A percentile compares a stretch with the other conserved stretches of the same genome.
These are phyloP conservation scores for Begonia masoniana DNA, from an alignment of 306 rosid genomes.

Conservation along the genomic window DNA sequence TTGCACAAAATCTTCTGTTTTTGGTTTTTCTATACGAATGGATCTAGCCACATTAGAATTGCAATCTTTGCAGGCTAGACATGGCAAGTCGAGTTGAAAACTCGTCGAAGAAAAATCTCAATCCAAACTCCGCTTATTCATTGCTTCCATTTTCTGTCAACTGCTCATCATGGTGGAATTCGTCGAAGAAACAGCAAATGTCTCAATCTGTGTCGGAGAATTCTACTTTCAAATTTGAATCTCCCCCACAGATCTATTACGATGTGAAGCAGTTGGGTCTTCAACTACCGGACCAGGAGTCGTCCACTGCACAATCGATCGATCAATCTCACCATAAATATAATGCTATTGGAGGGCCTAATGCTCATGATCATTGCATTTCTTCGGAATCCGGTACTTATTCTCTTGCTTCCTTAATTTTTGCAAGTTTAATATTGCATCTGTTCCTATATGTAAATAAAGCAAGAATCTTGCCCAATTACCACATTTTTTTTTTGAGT, in stretches of 20 bases:
- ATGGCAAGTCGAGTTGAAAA: slow-evolving; percentile 12
- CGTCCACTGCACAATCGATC: slow-evolving; percentile 11
- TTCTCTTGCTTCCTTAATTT: background rate
- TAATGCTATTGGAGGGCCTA: slow-evolving; percentile 13
- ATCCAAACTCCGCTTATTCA: slow-evolving; percentile 6
- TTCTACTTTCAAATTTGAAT: slow-evolving; percentile 7
- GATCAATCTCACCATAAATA: slow-evolving; percentile 15
- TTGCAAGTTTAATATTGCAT: no score
- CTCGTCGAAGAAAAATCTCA: slow-evolving; percentile 6
- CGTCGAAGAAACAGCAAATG: slow-evolving; percentile 10
- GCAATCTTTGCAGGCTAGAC: no score
- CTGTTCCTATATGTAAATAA: no score
- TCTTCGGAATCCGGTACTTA: slow-evolving; percentile 33
- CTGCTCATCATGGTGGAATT: slow-evolving; percentile 11
- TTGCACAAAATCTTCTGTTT: no score
- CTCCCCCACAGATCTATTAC: slow-evolving; percentile 10
- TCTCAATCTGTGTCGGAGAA: slow-evolving; percentile 7
- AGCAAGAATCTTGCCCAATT: no score
- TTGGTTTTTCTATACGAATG: no score
- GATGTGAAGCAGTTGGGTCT: slow-evolving; percentile 19
- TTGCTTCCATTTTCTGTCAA: slow-evolving; percentile 9
- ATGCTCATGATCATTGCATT: slow-evolving; percentile 20
- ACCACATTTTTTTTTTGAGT: no score
- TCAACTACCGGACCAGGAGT: slow-evolving; percentile 13
- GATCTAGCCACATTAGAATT: no score